Evolutionary conservation across 1,284 basidiomycete species (phyloP).

Genomic region (Ceratobasidium sp.): DNA sequence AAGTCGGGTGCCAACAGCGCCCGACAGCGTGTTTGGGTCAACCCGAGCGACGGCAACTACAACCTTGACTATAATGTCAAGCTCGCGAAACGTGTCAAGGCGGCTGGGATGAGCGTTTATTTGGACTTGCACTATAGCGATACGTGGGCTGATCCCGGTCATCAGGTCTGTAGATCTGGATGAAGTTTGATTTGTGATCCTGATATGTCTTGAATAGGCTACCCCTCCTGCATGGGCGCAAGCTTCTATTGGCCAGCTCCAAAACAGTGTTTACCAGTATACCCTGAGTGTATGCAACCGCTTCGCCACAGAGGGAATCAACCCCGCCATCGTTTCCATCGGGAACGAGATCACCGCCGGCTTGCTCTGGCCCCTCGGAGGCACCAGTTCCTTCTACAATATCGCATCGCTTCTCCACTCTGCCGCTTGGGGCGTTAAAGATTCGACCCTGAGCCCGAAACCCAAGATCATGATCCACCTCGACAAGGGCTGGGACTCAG

Average conservation of each 20-base stretch:
- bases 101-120: slow-evolving; percentile 66
- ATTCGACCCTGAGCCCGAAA: slow-evolving; percentile 57
- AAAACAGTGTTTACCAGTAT: slow-evolving; percentile 43
- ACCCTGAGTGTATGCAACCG: slow-evolving; percentile 42
- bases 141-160: slow-evolving; percentile 59
- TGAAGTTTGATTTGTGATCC: not conserved
- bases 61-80: slow-evolving; percentile 65
- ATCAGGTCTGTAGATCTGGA: slow-evolving; percentile 21
- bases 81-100: slow-evolving; percentile 66
- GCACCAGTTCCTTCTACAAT: slow-evolving; percentile 65
- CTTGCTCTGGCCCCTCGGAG: slow-evolving; percentile 69
- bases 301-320: slow-evolving; percentile 52
- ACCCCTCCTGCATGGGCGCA: slow-evolving; percentile 68
- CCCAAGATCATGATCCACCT: slow-evolving; percentile 69
- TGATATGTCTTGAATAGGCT: slow-evolving; percentile 53
- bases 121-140: slow-evolving; percentile 73
- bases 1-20: slow-evolving; percentile 67
- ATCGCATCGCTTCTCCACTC: slow-evolving; percentile 71
- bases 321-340: slow-evolving; percentile 41
- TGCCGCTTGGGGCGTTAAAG: slow-evolving; percentile 61
- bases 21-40: slow-evolving; percentile 68
- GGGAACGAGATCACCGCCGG: slow-evolving; percentile 59
- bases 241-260: slow-evolving; percentile 60
- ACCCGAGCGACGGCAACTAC: slow-evolving; percentile 62
- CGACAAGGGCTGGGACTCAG: slow-evolving; percentile 70